These are phyloP conservation scores for Trapa bicornis DNA, from an alignment of 345 rosid genomes.

Conservation along the genomic window DNA sequence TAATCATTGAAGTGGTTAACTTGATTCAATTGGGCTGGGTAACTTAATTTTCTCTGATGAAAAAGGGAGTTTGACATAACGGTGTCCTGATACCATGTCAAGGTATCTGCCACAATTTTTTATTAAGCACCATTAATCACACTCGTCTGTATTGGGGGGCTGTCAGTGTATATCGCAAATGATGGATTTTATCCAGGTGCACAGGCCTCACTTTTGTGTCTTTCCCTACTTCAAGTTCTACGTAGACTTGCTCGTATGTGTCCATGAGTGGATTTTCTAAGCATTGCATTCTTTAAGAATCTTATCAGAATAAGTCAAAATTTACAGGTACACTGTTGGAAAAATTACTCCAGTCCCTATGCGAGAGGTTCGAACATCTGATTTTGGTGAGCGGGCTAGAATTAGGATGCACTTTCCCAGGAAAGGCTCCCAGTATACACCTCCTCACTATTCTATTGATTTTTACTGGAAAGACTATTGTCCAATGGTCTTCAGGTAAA, in stretches of 20 bases:
- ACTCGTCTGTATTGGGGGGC: too few species aligned
- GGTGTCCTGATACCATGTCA: background rate
- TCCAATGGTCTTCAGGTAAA: conserved; percentile 97
- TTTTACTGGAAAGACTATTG: conserved; percentile 95
- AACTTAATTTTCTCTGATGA: background rate
- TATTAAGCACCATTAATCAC: too few species aligned
- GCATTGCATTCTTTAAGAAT: conserved; percentile 1
- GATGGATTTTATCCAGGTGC: too few species aligned
- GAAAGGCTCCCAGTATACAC: conserved; percentile 84
- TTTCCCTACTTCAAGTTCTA: background rate
- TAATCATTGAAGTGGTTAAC: background rate
- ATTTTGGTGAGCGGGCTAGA: conserved; percentile 89
- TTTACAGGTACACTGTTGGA: conserved; percentile 83
- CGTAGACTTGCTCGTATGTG: background rate
- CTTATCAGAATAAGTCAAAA: conserved; percentile 19
- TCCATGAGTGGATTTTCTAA: background rate
- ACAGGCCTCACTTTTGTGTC: background rate
- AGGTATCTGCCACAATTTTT: background rate
- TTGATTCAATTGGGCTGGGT: background rate
- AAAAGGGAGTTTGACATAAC: background rate
- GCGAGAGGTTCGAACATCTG: conserved; percentile 81
- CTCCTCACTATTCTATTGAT: conserved; percentile 72
- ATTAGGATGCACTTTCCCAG: conserved; percentile 81
- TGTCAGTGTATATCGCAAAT: too few species aligned
- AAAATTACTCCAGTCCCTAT: conserved; percentile 87